Conservation (phyloP, 495 filamentous ascomycete species). For the Lophiostoma macrostomum region DNA sequence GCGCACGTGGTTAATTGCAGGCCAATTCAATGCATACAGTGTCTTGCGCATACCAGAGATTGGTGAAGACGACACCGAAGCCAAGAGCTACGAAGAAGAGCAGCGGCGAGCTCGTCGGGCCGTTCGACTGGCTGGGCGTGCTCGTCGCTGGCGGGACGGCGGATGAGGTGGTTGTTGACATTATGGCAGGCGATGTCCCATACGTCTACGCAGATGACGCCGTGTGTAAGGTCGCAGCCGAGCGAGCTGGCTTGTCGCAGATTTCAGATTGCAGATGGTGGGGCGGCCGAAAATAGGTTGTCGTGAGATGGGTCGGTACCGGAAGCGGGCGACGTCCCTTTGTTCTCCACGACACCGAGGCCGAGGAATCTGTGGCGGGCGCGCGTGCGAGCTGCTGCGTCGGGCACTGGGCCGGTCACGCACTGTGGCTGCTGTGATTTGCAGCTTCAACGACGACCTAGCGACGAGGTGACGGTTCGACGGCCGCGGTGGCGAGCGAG, state of each 20-base stretch:
- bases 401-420: neutral
- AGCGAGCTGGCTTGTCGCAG: slow-evolving; percentile 6
- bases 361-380: neutral
- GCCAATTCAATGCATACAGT: neutral
- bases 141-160: slow-evolving; percentile 4
- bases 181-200: slow-evolving; percentile 20
- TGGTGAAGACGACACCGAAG: slow-evolving; percentile 98
- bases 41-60: slow-evolving; percentile 71
- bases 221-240: neutral
- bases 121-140: slow-evolving; percentile 20
- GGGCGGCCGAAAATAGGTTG: slow-evolving; percentile 10
- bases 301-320: slow-evolving; percentile 3
- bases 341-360: slow-evolving; percentile 11
- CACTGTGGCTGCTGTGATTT: neutral
- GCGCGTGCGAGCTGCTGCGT: neutral
- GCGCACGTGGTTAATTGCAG: slow-evolving; percentile 11
- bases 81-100: slow-evolving; percentile 96
- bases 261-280: slow-evolving; percentile 2
- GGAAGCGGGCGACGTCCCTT: slow-evolving; percentile 19
- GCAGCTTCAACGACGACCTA: too few species aligned
- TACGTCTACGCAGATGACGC: slow-evolving; percentile 6
- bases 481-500: slow-evolving; percentile 8
- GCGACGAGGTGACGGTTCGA: neutral
- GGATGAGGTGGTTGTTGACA: slow-evolving; percentile 15
- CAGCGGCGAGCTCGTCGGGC: slow-evolving; percentile 81